Evolutionary conservation across 2,329 filamentous ascomycete species (phyloP), one percentile per base, ranked within the genome.

Genomic region (Clarireedia monteithiana): DNA sequence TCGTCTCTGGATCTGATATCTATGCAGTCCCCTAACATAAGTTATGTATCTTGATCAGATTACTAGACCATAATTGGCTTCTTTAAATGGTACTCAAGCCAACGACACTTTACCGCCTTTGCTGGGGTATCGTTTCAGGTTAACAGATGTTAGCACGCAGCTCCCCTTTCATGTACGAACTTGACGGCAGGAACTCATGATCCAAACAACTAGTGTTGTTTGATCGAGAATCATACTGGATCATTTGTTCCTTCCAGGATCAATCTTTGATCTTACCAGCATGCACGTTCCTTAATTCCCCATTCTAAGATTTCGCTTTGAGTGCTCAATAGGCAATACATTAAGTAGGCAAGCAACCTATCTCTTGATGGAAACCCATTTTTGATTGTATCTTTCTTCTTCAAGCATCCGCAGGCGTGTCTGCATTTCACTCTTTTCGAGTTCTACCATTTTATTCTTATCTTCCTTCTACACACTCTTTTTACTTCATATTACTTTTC

Each of bases 401-500:
- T 30, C 30, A 4, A 15, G 20, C 7, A 42, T 42, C 17, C 46
- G 47, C 46, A 42, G 38, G 34, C 38, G 38, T 42, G 46, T 55
- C 45, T 55, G 53, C 27, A 15, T 46, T 47, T 51, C 47, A 56
- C 27, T 55, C 38, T 45, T 51, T 44, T 38, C 23, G 30, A 42
- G 27, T 23, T 58, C 27, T 12, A 20, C 4, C 15, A 17, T 30
- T 42, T 44, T 49, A 27, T 34, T 24, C 50, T 38, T 14, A 23
- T 58, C 53, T 24, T 39, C 36, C 27, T n/a, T 46, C 6, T 7
- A 42, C 49, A 53, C 52, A 12, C 36, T 50, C 38, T 9, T 27
- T 49, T 20, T 10, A 14, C 20, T 39, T 27, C 27, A 12, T 3
- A 23, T 46, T 14, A 23, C 24, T 38, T 40, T 45, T 24, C 47